Conservation (phyloP, 169 alveolate species). For the Cryptosporidium ubiquitum region DNA sequence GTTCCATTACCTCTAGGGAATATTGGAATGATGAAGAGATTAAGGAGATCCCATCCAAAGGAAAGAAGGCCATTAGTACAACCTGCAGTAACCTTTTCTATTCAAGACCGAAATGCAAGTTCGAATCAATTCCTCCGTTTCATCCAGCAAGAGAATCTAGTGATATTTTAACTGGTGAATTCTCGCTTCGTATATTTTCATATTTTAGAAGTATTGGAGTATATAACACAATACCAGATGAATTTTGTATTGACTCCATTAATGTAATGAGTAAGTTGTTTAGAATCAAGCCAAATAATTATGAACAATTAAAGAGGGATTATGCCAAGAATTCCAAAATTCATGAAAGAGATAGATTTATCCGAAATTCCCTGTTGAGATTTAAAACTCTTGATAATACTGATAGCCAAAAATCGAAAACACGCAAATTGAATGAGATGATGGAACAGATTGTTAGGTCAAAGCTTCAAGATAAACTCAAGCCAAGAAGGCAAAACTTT, state of each 20-base stretch:
- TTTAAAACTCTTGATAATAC: slow-evolving; percentile 32
- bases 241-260: slow-evolving; percentile 30
- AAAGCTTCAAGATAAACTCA: slow-evolving; percentile 35
- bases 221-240: slow-evolving; percentile 32
- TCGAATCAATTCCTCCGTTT: slow-evolving; percentile 35
- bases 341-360: slow-evolving; percentile 18
- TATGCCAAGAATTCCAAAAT: not conserved
- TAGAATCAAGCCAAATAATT: not conserved
- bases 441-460: slow-evolving; percentile 32
- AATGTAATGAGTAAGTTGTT: slow-evolving; percentile 20
- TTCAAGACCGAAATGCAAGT: slow-evolving; percentile 53
- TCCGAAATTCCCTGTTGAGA: slow-evolving; percentile 6
- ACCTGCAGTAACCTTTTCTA: slow-evolving; percentile 49
- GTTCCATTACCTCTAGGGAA: slow-evolving; percentile 46
- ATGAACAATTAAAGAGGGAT: slow-evolving; percentile 3
- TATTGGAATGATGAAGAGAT: slow-evolving; percentile 49
- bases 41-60: slow-evolving; percentile 45
- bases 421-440: slow-evolving; percentile 49
- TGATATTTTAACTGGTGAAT: slow-evolving; percentile 64
- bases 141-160: slow-evolving; percentile 69
- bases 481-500: not conserved
- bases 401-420: not conserved
- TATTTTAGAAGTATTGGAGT: slow-evolving; percentile 61
- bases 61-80: slow-evolving; percentile 52
- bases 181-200: slow-evolving; percentile 53